phyloP scores from a whole-genome alignment of 345 rosid genomes.

The Sonneratia alba region DNA sequence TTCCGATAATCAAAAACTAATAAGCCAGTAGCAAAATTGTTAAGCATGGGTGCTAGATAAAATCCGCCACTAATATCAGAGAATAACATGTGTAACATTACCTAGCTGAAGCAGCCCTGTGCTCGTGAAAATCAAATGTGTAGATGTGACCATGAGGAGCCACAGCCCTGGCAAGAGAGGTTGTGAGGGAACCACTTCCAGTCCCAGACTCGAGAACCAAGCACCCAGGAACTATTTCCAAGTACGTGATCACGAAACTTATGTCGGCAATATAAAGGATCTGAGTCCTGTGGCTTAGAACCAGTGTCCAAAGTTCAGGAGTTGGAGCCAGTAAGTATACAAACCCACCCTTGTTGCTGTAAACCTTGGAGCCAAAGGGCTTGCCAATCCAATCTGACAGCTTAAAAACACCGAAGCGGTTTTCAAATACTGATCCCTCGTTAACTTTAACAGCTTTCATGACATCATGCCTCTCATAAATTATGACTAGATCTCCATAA shows the following conservation, averaged over 20 bases:
- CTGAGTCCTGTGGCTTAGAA: slow-evolving; percentile 91
- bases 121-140: slow-evolving; percentile 90
- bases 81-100: slow-evolving; percentile 9
- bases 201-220: slow-evolving; percentile 90
- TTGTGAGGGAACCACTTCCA: slow-evolving; percentile 85
- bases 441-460: slow-evolving; percentile 74
- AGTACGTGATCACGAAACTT: slow-evolving; percentile 63
- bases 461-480: slow-evolving; percentile 70
- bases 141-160: slow-evolving; percentile 90
- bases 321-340: slow-evolving; percentile 78
- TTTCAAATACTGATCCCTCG: slow-evolving; percentile 54
- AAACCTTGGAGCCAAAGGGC: slow-evolving; percentile 87
- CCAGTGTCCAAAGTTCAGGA: slow-evolving; percentile 90
- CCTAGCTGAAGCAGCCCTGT: slow-evolving; percentile 90
- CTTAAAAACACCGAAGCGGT: slow-evolving; percentile 76
- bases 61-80: neutral
- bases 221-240: slow-evolving; percentile 88
- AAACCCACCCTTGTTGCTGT: slow-evolving; percentile 77
- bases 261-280: slow-evolving; percentile 93
- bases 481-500: slow-evolving; percentile 73
- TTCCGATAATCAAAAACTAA: too few relatives aligned
- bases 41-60: neutral
- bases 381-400: slow-evolving; percentile 94
- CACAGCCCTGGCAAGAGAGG: slow-evolving; percentile 81
- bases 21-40: too few relatives aligned